Conservation (phyloP, 495 filamentous ascomycete genomes). For the Daldinia decipiens region DNA sequence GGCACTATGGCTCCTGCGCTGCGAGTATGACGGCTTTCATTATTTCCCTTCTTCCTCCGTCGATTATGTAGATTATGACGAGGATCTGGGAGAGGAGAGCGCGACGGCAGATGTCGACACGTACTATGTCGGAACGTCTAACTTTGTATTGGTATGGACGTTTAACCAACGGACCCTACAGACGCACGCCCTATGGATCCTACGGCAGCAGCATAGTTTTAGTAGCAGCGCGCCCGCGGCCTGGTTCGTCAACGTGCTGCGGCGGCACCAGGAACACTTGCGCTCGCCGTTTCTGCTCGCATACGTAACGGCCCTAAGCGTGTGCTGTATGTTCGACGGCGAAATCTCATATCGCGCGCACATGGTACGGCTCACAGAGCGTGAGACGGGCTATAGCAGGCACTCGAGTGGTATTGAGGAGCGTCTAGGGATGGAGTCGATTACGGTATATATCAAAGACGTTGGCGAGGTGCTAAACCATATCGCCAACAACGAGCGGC, state of each 20-base stretch:
- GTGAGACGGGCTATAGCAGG: slow-evolving; percentile 32
- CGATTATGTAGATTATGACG: background rate
- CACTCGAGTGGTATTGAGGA: slow-evolving; percentile 32
- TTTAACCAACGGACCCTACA: slow-evolving; percentile 22
- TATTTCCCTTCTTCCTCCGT: slow-evolving; percentile 9
- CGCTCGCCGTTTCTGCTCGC: slow-evolving; percentile 38
- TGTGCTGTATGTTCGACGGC: slow-evolving; percentile 37
- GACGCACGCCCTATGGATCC: slow-evolving; percentile 37
- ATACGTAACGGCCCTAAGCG: slow-evolving; percentile 36
- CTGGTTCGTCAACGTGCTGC: slow-evolving; percentile 37
- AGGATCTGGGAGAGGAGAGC: background rate
- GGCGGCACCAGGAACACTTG: slow-evolving; percentile 27
- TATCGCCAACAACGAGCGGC: slow-evolving; percentile 33
- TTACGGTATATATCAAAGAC: slow-evolving; percentile 35
- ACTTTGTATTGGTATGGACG: slow-evolving; percentile 44
- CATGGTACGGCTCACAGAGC: slow-evolving; percentile 37
- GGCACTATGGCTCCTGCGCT: slow-evolving; percentile 39
- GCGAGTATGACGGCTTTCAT: slow-evolving; percentile 41
- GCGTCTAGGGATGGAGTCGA: slow-evolving; percentile 29
- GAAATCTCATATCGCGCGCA: slow-evolving; percentile 37
- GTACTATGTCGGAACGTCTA: slow-evolving; percentile 44
- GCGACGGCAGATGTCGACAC: slow-evolving; percentile 18
- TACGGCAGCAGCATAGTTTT: slow-evolving; percentile 25
- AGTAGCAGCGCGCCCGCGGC: slow-evolving; percentile 23
- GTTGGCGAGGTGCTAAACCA: slow-evolving; percentile 36